Evolutionary conservation across 192 early-diverging fungal genomes (phyloP), one percentile per base, ranked within the genome.

Genomic region (Rhizophagus clarus): DNA sequence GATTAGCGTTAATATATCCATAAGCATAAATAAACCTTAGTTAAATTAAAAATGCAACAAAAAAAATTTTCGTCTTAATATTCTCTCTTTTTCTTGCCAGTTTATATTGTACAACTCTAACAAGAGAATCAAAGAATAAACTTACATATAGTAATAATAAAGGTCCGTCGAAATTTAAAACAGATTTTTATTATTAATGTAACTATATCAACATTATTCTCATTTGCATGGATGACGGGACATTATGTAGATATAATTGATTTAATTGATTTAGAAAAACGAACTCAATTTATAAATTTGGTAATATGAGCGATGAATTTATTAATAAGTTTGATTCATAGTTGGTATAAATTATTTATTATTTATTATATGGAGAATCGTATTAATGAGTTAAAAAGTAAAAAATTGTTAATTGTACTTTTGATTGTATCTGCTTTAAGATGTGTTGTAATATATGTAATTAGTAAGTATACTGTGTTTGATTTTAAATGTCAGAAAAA

Each of bases 11-110:
- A 49, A 72, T 72, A 26, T 49, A 47, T 26, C 71, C 6, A 72
- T 72, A 40, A 72, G 71, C 37, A 72, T 72, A 72, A 49, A 42
- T 72, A 40, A n/a, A n/a, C n/a, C n/a, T n/a, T n/a, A 40, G 71
- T 66, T 15, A 28, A n/a, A n/a, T n/a, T n/a, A n/a, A n/a, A n/a
- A n/a, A n/a, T n/a, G n/a, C n/a, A n/a, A n/a, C n/a, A n/a, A n/a
- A n/a, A n/a, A n/a, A n/a, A n/a, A n/a, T n/a, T n/a, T n/a, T n/a
- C n/a, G n/a, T 24, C 2, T 0, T 22, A 10, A 14, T 47, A 1
- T 12, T 37, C 5, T 34, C 34, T 34, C 32, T 34, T 4, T 47
- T 45, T 40, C 10, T 42, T 15, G 4, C 29, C 15, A 72, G 71
- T 14, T 26, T 72, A 72, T n/a, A n/a, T n/a, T n/a, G n/a, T 72